Evolutionary conservation across 106 monocot genomes (phyloP).

Genomic region (Alisma plantagoaquatica): DNA sequence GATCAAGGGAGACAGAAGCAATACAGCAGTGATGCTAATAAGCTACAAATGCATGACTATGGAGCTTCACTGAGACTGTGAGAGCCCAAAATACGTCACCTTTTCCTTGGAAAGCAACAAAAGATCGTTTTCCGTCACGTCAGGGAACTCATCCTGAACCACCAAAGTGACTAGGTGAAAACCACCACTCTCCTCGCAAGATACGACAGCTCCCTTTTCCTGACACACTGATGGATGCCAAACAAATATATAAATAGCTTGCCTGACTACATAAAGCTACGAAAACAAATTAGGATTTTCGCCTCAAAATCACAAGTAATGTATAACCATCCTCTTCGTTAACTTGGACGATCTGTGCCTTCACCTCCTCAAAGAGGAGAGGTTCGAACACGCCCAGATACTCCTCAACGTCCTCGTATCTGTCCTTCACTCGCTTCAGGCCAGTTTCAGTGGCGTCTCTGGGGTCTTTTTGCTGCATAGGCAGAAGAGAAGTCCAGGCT

Average conservation of each 20-base stretch:
- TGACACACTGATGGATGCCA: constrained; percentile 16
- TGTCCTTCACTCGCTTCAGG: constrained; percentile 48
- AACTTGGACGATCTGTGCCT: constrained; percentile 74
- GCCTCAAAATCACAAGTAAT: no score
- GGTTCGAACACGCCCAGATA: constrained; percentile 81
- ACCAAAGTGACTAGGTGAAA: constrained; percentile 64
- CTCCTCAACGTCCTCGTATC: constrained; percentile 55
- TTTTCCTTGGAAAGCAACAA: constrained; percentile 63
- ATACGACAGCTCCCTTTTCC: constrained; percentile 47
- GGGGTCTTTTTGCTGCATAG: constrained; percentile 11
- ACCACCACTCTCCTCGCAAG: constrained; percentile 42
- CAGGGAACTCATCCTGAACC: constrained; percentile 44
- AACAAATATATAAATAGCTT: background rate
- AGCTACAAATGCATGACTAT: no score
- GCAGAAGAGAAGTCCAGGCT: background rate
- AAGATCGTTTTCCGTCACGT: constrained; percentile 82
- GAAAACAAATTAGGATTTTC: no score
- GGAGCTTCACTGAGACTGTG: no score
- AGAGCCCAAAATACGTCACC: no score
- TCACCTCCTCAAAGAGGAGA: constrained; percentile 89
- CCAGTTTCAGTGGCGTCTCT: constrained; percentile 1
- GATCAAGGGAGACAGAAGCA: no score
- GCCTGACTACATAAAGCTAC: no score
- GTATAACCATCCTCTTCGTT: constrained; percentile 49
- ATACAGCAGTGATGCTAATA: no score